Conservation (phyloP, 768 basidiomycete species). For the Hygrocybe punicea region DNA sequence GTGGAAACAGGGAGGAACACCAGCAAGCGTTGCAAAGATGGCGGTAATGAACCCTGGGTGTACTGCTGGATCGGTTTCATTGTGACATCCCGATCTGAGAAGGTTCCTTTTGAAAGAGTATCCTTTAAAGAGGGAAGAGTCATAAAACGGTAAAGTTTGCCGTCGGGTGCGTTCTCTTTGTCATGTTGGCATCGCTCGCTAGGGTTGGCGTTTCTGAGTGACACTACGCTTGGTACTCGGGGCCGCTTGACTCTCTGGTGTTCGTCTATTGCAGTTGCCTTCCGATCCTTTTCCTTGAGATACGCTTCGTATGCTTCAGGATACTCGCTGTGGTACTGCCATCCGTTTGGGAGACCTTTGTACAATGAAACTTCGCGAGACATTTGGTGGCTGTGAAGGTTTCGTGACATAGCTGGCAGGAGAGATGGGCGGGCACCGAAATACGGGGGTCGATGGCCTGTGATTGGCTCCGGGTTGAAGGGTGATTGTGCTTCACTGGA, state of each 20-base stretch:
- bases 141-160: neutral
- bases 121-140: constrained; percentile 5
- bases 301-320: constrained; percentile 37
- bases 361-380: constrained; percentile 47
- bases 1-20: neutral
- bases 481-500: no score
- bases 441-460: neutral
- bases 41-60: neutral
- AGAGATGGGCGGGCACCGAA: neutral
- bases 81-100: neutral
- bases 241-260: constrained; percentile 17
- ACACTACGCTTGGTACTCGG: constrained; percentile 41
- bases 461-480: neutral
- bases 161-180: neutral
- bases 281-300: constrained; percentile 24
- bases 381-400: constrained; percentile 34
- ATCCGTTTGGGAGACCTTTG: constrained; percentile 46
- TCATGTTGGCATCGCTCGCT: no score
- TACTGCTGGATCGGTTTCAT: neutral
- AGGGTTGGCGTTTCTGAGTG: constrained; percentile 20
- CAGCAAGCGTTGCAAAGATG: constrained; percentile 1
- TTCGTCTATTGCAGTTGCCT: neutral
- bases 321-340: constrained; percentile 43
- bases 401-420: neutral
- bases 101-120: neutral